phyloP scores from a whole-genome alignment of 352 stramenopile genomes.

The Phytophthora capsici region DNA sequence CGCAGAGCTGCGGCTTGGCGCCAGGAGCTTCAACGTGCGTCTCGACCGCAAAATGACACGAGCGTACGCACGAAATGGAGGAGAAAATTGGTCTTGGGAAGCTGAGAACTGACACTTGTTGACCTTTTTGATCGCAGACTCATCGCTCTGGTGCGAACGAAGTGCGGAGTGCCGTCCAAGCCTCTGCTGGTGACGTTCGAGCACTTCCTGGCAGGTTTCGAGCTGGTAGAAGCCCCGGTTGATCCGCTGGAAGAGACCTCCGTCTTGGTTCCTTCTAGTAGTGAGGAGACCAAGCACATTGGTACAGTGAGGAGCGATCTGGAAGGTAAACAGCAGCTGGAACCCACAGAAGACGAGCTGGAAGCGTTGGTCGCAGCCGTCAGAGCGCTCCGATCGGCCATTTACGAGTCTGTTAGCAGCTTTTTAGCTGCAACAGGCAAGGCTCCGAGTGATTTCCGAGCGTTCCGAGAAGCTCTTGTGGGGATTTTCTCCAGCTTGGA shows the following conservation, averaged over 20 bases:
- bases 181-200: conserved; percentile 53
- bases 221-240: conserved; percentile 8
- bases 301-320: not conserved
- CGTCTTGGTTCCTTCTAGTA: no score
- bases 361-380: conserved; percentile 51
- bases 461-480: conserved; percentile 59
- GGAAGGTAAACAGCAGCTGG: not conserved
- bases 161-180: conserved; percentile 39
- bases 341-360: conserved; percentile 3
- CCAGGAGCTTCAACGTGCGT: conserved; percentile 54
- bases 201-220: conserved; percentile 68
- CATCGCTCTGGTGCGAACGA: conserved; percentile 60
- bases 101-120: not conserved
- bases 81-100: not conserved
- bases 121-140: conserved; percentile 32
- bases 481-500: conserved; percentile 69
- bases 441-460: conserved; percentile 43
- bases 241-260: no score
- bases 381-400: conserved; percentile 38
- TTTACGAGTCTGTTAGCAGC: conserved; percentile 47
- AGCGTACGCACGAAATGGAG: conserved; percentile 35
- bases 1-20: conserved; percentile 61
- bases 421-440: conserved; percentile 39
- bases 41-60: conserved; percentile 71
- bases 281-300: not conserved